Percentiles rank a stretch among this genome's conserved stretches.
These are phyloP conservation scores for Panicum miliaceum DNA, from an alignment of 176 grass and related monocot species.

Conservation along the genomic window DNA sequence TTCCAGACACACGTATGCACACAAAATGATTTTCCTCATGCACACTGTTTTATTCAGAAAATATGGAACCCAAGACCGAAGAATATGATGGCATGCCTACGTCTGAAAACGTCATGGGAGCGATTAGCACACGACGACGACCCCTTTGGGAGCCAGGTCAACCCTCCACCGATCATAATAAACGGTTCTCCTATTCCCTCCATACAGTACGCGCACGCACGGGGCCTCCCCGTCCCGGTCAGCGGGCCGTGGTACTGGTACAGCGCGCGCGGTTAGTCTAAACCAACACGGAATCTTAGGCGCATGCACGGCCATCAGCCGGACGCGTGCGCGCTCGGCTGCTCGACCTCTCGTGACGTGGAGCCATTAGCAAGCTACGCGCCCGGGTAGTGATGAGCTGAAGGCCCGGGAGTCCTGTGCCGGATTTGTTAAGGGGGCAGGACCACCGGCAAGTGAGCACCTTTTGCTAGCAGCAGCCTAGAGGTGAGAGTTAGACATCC, in stretches of 20 bases:
- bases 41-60: neutral
- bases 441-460: neutral
- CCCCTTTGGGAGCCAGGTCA: neutral
- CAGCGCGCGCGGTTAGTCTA: neutral
- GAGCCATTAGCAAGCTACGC: constrained; percentile 11
- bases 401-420: neutral
- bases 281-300: constrained; percentile 38
- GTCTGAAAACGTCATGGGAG: neutral
- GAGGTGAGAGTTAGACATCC: neutral
- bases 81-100: neutral
- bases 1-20: no score
- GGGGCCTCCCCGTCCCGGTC: no score
- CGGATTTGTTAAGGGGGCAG: neutral
- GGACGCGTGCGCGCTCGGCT: neutral
- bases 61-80: neutral
- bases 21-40: no score
- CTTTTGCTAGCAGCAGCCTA: neutral
- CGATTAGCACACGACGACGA: no score
- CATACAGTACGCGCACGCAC: neutral
- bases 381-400: no score
- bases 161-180: neutral
- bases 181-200: neutral
- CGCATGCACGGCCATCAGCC: constrained; percentile 37
- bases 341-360: neutral
- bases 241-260: no score